phyloP scores from a whole-genome alignment of 768 basidiomycete species.

The Lentinula raphanica region DNA sequence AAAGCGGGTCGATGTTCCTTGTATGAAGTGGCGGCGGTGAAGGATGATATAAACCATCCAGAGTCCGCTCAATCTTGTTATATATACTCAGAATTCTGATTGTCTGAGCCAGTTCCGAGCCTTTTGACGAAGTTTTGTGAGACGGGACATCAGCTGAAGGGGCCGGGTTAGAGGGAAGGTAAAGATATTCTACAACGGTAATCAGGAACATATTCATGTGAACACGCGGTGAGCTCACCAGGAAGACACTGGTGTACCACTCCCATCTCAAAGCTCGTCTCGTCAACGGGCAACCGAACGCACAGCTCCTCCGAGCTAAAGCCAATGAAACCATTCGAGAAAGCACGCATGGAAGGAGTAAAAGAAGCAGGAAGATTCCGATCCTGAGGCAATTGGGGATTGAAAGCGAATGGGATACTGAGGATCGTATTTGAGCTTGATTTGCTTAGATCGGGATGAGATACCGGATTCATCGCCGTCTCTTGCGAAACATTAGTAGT shows the following conservation, averaged over 20 bases:
- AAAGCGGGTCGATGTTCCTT: neutral
- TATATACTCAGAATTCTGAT: constrained; percentile 66
- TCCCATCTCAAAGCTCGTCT: constrained; percentile 74
- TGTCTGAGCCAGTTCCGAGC: constrained; percentile 71
- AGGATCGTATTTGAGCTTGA: neutral
- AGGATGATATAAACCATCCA: constrained; percentile 48
- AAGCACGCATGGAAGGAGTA: constrained; percentile 5
- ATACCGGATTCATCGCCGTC: neutral
- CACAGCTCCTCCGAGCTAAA: constrained; percentile 38
- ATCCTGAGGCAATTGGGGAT: neutral
- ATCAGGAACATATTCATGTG: constrained; percentile 5
- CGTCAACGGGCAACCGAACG: constrained; percentile 73
- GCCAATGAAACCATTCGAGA: constrained; percentile 7
- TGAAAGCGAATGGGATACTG: neutral
- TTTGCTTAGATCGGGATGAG: neutral
- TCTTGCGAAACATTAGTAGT: neutral
- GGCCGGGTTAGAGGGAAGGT: constrained; percentile 54
- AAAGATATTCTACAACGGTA: constrained; percentile 53
- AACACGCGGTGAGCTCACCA: constrained; percentile 23
- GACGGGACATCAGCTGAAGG: constrained; percentile 34
- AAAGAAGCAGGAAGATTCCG: constrained; percentile 15
- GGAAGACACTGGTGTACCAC: constrained; percentile 47
- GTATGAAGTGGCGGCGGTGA: constrained; percentile 16
- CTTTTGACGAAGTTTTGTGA: neutral
- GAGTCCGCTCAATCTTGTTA: constrained; percentile 49